Conservation (phyloP, 164 flowering plant genomes). For the Akebia trifoliata region DNA sequence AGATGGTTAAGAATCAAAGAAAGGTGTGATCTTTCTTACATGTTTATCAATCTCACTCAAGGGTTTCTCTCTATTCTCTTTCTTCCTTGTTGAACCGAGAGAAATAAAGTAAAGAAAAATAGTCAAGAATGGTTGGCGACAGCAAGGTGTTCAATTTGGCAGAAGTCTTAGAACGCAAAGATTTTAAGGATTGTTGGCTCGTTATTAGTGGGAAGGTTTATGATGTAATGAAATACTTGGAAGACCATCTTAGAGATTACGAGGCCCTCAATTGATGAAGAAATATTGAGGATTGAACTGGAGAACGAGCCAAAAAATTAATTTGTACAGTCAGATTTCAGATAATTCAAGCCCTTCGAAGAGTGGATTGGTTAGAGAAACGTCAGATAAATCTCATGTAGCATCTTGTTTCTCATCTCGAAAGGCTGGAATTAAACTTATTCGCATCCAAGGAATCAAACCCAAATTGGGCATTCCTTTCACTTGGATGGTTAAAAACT, state of each 20-base stretch:
- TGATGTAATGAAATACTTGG: too few relatives aligned
- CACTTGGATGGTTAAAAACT: constrained; percentile 81
- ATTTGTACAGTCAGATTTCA: neutral
- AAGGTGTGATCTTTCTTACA: too few relatives aligned
- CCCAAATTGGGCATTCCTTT: constrained; percentile 83
- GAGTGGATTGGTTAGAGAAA: constrained; percentile 20
- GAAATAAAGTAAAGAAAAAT: too few relatives aligned
- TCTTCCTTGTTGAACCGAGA: too few relatives aligned
- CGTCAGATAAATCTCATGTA: constrained; percentile 3
- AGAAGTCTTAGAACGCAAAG: constrained; percentile 16
- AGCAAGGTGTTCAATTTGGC: constrained; percentile 19
- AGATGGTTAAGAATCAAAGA: too few relatives aligned
- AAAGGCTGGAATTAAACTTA: constrained; percentile 47
- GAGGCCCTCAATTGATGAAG: constrained; percentile 24
- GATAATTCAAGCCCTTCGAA: constrained; percentile 23
- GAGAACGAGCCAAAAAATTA: constrained; percentile 25
- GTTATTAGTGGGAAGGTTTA: constrained; percentile 20
- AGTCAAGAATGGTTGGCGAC: too few relatives aligned
- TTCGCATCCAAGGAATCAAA: constrained; percentile 92
- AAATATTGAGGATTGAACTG: constrained; percentile 19
- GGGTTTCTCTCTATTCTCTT: too few relatives aligned
- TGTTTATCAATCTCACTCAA: too few relatives aligned
- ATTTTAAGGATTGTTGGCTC: constrained; percentile 21
- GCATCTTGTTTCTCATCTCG: constrained; percentile 13
- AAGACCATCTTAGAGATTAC: too few relatives aligned